phyloP scores from a whole-genome alignment of 371 early-diverging fungal genomes.

The Phascolomyces articulosus region DNA sequence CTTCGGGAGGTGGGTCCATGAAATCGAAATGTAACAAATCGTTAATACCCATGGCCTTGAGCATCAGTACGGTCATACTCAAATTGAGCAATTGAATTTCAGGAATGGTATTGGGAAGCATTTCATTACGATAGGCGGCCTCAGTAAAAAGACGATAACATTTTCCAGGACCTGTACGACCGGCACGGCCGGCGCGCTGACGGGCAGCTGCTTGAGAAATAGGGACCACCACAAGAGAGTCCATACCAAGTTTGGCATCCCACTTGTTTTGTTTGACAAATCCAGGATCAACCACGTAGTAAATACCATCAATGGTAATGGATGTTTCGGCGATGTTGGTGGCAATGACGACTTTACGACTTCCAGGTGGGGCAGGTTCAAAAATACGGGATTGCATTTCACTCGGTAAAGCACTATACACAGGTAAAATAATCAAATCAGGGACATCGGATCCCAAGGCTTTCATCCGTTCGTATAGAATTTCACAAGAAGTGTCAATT shows the following conservation, averaged over 20 bases:
- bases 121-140: constrained; percentile 93
- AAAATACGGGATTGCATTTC: constrained; percentile 95
- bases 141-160: constrained; percentile 97
- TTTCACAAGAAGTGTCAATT: constrained; percentile 93
- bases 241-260: constrained; percentile 95
- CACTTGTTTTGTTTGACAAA: constrained; percentile 98
- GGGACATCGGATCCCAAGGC: constrained; percentile 94
- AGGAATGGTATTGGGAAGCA: constrained; percentile 95
- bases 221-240: constrained; percentile 88
- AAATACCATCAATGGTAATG: constrained; percentile 99
- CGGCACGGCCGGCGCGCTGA: constrained; percentile 99
- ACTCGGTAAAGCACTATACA: constrained; percentile 93
- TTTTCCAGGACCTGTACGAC: constrained; percentile 97
- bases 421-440: constrained; percentile 91
- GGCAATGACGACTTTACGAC: constrained; percentile 95
- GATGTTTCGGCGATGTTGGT: constrained; percentile 99
- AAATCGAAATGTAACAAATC: constrained; percentile 96
- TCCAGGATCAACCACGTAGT: constrained; percentile 98
- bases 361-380: constrained; percentile 91
- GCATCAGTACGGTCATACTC: constrained; percentile 86
- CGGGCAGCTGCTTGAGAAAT: constrained; percentile 97
- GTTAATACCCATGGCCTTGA: constrained; percentile 97
- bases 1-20: constrained; percentile 96
- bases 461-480: constrained; percentile 93
- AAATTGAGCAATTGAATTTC: constrained; percentile 98